phyloP scores from a whole-genome alignment of 352 stramenopile species.

The Thalassiosira mediterranea region DNA sequence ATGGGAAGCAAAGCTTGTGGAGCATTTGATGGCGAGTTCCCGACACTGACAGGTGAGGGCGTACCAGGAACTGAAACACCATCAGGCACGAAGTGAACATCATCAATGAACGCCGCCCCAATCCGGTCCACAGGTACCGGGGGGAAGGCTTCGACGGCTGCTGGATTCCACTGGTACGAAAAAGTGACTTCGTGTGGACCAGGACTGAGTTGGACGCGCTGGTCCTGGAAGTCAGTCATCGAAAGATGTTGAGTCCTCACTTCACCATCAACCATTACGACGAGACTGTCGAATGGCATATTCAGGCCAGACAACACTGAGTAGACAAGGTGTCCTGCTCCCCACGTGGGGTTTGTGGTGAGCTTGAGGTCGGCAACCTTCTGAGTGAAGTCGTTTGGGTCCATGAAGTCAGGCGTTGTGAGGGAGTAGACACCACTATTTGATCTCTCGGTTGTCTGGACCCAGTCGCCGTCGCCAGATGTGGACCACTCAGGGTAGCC shows the following conservation, averaged over 20 bases:
- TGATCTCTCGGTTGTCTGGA: conserved; percentile 5
- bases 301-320: conserved; percentile 11
- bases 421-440: conserved; percentile 31
- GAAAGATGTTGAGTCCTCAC: background rate
- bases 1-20: background rate
- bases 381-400: background rate
- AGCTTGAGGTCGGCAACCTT: conserved; percentile 19
- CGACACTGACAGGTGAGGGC: background rate
- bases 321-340: background rate
- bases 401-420: conserved; percentile 8
- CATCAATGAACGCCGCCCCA: conserved; percentile 29
- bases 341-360: conserved; percentile 1
- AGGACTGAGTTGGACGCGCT: background rate
- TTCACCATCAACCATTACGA: conserved; percentile 25
- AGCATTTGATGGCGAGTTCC: no score
- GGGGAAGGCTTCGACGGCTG: conserved; percentile 12
- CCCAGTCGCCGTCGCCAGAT: conserved; percentile 4
- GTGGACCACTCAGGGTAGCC: conserved; percentile 18
- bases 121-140: conserved; percentile 5
- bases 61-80: background rate
- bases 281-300: conserved; percentile 26
- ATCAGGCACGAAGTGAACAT: conserved; percentile 23
- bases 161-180: conserved; percentile 16
- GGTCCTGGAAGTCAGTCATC: background rate
- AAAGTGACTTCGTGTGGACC: conserved; percentile 21